These are phyloP conservation scores for Coriaria nepalensis DNA, from an alignment of 306 rosid species.

Conservation along the genomic window DNA sequence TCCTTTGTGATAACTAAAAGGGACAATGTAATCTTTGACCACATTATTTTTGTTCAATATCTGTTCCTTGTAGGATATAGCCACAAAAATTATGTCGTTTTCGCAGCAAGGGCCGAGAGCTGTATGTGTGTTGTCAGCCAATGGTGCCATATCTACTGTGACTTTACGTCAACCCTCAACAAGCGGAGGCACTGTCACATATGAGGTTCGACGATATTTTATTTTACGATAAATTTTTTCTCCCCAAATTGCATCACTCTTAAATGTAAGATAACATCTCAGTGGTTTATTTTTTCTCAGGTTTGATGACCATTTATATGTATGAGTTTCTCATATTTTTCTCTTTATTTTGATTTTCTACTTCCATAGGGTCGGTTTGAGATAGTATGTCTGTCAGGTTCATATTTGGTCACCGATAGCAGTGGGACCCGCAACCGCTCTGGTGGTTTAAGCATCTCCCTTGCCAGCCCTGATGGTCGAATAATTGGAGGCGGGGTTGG, in stretches of 20 bases:
- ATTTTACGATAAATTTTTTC: too few relatives aligned
- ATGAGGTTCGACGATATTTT: constrained; percentile 34
- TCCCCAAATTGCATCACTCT: too few relatives aligned
- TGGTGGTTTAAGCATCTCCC: constrained; percentile 68
- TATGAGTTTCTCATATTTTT: not conserved
- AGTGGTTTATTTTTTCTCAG: not conserved
- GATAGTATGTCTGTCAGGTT: constrained; percentile 81
- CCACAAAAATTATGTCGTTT: constrained; percentile 38
- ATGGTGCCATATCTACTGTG: constrained; percentile 60
- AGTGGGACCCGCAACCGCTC: constrained; percentile 49
- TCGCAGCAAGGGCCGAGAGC: constrained; percentile 44
- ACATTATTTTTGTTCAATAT: not conserved
- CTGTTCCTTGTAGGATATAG: constrained; percentile 40
- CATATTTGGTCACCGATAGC: constrained; percentile 49
- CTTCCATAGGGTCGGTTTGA: constrained; percentile 73
- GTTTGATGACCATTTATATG: not conserved
- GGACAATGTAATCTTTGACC: too few relatives aligned
- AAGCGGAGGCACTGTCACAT: constrained; percentile 64
- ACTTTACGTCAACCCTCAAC: constrained; percentile 57
- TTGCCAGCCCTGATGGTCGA: constrained; percentile 87
- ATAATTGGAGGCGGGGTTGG: constrained; percentile 88
- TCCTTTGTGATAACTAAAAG: too few relatives aligned
- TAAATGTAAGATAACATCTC: too few relatives aligned
- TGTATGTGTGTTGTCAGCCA: constrained; percentile 52
- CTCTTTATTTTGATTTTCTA: constrained; percentile 12